Base-by-base conservation (phyloP, 352 stramenopile species). In the Pythium brassicae region DNA sequence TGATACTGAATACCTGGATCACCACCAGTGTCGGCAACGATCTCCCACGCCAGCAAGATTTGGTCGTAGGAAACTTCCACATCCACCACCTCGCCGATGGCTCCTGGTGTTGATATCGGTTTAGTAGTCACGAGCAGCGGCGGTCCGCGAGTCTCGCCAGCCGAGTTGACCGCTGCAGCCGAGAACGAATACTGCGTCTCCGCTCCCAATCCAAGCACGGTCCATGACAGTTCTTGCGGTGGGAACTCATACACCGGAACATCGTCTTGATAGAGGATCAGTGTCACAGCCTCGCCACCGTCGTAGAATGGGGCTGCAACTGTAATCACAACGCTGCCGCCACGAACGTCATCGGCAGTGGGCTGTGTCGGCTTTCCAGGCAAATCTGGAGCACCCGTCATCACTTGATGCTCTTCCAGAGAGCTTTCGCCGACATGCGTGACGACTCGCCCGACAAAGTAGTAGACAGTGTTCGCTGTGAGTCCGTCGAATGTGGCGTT, bases 1-100 rank as follows among this genome's bases (percentile, higher is more conserved):
- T 75, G 44, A 35, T 85, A 88, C 47, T 65, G 59, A 11, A 86
- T 49, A 14, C n/a, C 19, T 0, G 25, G 8, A 32, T 88, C 78
- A 12, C 78, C 78, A 10, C 78, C 78, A 2, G 58, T 78, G 53
- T 86, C 68, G 19, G 59, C 22, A 23, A 82, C 65, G 1, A 25
- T 6, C 14, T 70, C 51, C 78, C 78, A 88, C 9, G 37, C 37
- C 4, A 88, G 60, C 7, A 37, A 22, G 22, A 88, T 43, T n/a
- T 63, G 59, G 27, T 73, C 73, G 49, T 69, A 79, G 0, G 73
- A 71, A 1, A 62, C 35, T 8, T 60, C 69, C 9, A 69, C 34
- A 0, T 65, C 12, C 10, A 61, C 8, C 4, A 86, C 22, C 14
- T 62, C 61, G 15, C 40, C 19, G 11, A 86, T 64, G 5, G 55